Base-by-base conservation (phyloP, 805 yeast genomes). In the Saccharomycopsis babjevae region DNA sequence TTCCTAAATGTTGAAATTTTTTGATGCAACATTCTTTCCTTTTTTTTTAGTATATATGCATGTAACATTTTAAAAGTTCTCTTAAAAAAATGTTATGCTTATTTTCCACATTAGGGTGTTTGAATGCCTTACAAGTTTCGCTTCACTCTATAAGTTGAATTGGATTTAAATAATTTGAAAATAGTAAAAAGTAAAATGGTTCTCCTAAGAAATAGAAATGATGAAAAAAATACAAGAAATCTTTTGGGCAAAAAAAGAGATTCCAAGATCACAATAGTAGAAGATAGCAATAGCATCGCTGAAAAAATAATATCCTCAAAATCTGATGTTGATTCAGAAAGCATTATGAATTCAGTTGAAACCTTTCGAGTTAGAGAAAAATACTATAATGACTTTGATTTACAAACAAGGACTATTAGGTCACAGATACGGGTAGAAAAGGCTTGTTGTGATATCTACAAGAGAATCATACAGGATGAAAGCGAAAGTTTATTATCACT, bases 391-490 rank as follows among this genome's bases (percentile, higher is more conserved):
- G 58, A 39, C 10, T 61, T 61, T 1, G 58, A 67, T 20, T 50
- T 63, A 4, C 64, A 63, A 67, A 73, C 79, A 15, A 70, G 66
- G 8, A 79, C 83, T 1, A 66, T 75, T 3, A 67, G 61, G 16
- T 70, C 70, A 13, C 83, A 80, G 64, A 57, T 68, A 13, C 74
- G 74, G 54, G 76, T 75, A 10, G 82, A 80, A 66, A 64, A 66
- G 3, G 60, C 32, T 5, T 65, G 74, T n/a, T 63, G 67, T 16
- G 66, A 65, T 18, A 67, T 73, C 1, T 76, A 74, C 59, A 75
- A 73, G 25, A 65, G 67, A 1, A 58, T 68, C 16, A 60, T 75
- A 5, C 68, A 68, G 8, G 54, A 61, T 6, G 76, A 77, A 1
- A 68, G 71, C 15, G 64, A 72, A 34, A 36, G 52, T 32, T 28